Percentiles rank a stretch among this genome's conserved stretches.
These are phyloP conservation scores for Thielaviopsis punctulata DNA, from an alignment of 2,329 filamentous ascomycete genomes.

Conservation along the genomic window DNA sequence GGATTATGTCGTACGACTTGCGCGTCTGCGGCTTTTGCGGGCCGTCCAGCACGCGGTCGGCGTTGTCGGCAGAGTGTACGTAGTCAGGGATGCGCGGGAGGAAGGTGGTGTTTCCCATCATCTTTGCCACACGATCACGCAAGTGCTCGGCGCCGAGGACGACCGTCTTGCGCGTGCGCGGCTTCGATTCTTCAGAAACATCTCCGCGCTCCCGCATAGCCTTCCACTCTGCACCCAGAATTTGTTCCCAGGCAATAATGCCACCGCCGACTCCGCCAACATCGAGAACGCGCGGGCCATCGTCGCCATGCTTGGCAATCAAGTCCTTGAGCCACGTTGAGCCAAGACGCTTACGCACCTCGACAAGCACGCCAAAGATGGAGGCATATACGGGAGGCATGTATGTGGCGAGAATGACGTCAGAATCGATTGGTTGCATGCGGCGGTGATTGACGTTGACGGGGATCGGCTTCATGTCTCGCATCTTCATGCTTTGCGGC, in stretches of 20 bases:
- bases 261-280: constrained; percentile 58
- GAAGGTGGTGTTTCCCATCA: constrained; percentile 82
- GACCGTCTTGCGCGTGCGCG: constrained; percentile 61
- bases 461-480: constrained; percentile 46
- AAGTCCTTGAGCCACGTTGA: constrained; percentile 50
- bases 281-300: constrained; percentile 50
- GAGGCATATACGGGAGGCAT: constrained; percentile 57
- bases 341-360: constrained; percentile 57
- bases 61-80: constrained; percentile 44
- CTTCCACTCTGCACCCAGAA: constrained; percentile 69
- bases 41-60: constrained; percentile 41
- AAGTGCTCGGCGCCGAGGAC: constrained; percentile 60
- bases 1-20: constrained; percentile 78
- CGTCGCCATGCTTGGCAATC: constrained; percentile 37
- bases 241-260: constrained; percentile 57
- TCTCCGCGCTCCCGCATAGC: constrained; percentile 37
- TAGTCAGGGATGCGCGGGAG: constrained; percentile 84
- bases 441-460: constrained; percentile 44
- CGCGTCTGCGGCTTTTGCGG: constrained; percentile 36
- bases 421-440: constrained; percentile 61
- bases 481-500: constrained; percentile 36
- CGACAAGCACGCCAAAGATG: constrained; percentile 48
- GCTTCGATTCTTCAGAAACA: constrained; percentile 20
- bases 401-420: constrained; percentile 52
- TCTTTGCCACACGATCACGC: constrained; percentile 53